phyloP scores from a whole-genome alignment of 257 asterid species.

The Solanum raphanifolium region DNA sequence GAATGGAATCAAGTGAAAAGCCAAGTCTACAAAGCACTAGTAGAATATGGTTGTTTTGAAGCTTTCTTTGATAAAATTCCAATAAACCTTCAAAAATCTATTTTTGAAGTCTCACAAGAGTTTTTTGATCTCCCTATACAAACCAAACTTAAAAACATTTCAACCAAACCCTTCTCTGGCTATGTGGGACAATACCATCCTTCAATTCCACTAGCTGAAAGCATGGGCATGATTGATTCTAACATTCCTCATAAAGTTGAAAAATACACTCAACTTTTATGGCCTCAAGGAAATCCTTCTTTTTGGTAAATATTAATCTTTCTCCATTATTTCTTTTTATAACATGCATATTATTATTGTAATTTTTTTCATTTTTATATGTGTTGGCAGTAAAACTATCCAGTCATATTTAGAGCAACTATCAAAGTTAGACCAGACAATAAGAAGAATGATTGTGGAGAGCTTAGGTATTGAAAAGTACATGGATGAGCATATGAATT shows the following conservation, averaged over 20 bases:
- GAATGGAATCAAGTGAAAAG: too few species aligned
- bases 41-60: too few species aligned
- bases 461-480: conserved; percentile 30
- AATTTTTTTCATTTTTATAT: neutral
- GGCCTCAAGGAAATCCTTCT: conserved; percentile 49
- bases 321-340: neutral
- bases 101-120: too few species aligned
- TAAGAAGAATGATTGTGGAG: conserved; percentile 45
- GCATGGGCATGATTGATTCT: conserved; percentile 43
- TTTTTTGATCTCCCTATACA: conserved; percentile 45
- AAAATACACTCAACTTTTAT: conserved; percentile 21
- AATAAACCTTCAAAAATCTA: too few species aligned
- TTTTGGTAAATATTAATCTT: conserved; percentile 22
- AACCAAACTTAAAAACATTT: conserved; percentile 27
- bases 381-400: conserved; percentile 20
- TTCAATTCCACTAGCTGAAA: conserved; percentile 34
- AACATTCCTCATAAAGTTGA: conserved; percentile 11
- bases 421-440: conserved; percentile 29
- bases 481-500: conserved; percentile 38
- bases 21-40: too few species aligned
- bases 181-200: conserved; percentile 45
- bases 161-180: conserved; percentile 42
- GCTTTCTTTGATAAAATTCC: too few species aligned
- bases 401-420: conserved; percentile 18
- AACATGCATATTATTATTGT: too few species aligned